phyloP scores from a whole-genome alignment of 257 asterid genomes.

The Solanum etuberosum region DNA sequence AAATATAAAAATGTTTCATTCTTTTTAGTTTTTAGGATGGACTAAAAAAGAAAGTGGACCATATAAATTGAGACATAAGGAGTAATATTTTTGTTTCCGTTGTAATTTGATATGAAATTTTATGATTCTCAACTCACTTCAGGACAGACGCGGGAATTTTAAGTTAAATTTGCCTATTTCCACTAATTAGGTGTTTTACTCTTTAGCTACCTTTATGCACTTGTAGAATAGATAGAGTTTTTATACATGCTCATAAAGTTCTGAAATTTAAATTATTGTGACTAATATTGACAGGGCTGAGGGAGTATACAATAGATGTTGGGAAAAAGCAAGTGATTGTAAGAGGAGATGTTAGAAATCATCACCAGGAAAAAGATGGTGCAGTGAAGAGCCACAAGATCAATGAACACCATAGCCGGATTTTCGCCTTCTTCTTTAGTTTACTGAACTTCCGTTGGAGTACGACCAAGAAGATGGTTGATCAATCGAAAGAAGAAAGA shows the following conservation, averaged over 20 bases:
- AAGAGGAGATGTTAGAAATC: slow-evolving; percentile 3
- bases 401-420: not conserved
- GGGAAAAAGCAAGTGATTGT: slow-evolving; percentile 5
- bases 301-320: slow-evolving; percentile 12
- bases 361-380: not conserved
- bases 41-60: not conserved
- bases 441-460: not conserved
- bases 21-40: not conserved
- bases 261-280: not conserved
- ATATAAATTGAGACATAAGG: not conserved
- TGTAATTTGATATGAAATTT: not conserved
- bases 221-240: not conserved
- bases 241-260: not conserved
- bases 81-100: not conserved
- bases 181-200: not conserved
- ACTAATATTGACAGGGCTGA: slow-evolving; percentile 6
- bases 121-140: not conserved
- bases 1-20: not conserved
- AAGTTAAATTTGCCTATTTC: not conserved
- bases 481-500: not conserved
- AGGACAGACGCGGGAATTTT: not conserved
- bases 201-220: not conserved
- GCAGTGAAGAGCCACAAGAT: not conserved
- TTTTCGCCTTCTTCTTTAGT: not conserved
- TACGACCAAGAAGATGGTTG: not conserved